phyloP scores from a whole-genome alignment of 192 early-diverging fungal species.

The Geranomyces variabilis region DNA sequence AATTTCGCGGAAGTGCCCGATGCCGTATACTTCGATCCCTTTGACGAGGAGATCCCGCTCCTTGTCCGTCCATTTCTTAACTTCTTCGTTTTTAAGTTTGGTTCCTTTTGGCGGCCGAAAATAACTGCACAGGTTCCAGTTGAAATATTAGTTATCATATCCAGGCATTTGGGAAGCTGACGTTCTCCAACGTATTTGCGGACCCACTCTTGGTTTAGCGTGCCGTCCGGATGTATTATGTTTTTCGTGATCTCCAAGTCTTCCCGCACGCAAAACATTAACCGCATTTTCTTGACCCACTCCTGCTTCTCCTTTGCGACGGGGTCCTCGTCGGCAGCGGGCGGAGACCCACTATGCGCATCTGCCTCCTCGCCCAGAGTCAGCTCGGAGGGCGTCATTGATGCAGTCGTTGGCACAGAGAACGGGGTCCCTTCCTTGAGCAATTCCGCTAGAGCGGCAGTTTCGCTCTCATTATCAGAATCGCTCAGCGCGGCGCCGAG shows the following conservation, averaged over 20 bases:
- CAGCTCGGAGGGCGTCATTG: not conserved
- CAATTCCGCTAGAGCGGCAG: not conserved
- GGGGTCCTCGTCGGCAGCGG: slow-evolving; percentile 14
- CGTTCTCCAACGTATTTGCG: not conserved
- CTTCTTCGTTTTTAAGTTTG: slow-evolving; percentile 52
- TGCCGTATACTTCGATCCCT: slow-evolving; percentile 81
- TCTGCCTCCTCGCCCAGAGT: not conserved
- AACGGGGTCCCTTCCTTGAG: not conserved
- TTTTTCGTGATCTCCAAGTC: slow-evolving; percentile 84
- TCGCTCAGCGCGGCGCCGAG: not conserved
- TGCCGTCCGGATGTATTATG: slow-evolving; percentile 82
- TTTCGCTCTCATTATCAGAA: not conserved
- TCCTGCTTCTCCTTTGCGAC: slow-evolving; percentile 63
- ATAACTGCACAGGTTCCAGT: slow-evolving; percentile 50
- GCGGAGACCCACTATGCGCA: not conserved
- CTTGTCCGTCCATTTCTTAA: slow-evolving; percentile 83
- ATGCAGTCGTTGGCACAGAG: not conserved
- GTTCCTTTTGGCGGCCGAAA: slow-evolving; percentile 76
- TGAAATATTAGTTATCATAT: not conserved
- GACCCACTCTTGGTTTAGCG: slow-evolving; percentile 82
- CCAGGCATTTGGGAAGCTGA: no score
- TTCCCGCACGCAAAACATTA: slow-evolving; percentile 80
- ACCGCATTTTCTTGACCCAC: slow-evolving; percentile 78
- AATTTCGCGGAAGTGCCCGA: slow-evolving; percentile 88
- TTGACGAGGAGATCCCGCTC: slow-evolving; percentile 74